phyloP scores from a whole-genome alignment of 2,329 filamentous ascomycete species.

The Fusarium avenaceum region DNA sequence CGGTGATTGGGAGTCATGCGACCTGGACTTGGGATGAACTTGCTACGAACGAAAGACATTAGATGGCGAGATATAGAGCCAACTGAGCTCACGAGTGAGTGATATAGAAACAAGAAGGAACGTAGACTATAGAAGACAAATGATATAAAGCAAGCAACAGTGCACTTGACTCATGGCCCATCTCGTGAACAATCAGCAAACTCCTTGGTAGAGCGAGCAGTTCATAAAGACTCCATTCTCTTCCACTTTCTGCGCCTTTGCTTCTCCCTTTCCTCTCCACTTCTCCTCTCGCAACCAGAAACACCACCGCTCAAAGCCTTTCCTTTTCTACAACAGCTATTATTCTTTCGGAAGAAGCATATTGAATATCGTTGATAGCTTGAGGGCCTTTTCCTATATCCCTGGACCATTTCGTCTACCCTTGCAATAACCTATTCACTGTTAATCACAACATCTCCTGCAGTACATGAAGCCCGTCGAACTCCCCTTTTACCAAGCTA shows the following conservation, averaged over 20 bases:
- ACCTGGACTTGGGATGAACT: slow-evolving; percentile 13
- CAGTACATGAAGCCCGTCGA: neutral
- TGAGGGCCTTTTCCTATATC: neutral
- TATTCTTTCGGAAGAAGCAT: neutral
- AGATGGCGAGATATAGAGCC: slow-evolving; percentile 21
- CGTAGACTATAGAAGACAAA: slow-evolving; percentile 6
- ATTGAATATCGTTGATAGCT: neutral
- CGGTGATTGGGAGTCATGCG: slow-evolving; percentile 8
- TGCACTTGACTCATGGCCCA: slow-evolving; percentile 30
- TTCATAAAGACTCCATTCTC: slow-evolving; percentile 21
- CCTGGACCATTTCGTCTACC: slow-evolving; percentile 14
- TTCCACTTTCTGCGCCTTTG: slow-evolving; percentile 9
- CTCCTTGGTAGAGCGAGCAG: neutral
- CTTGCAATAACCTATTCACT: slow-evolving; percentile 11
- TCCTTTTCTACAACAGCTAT: neutral
- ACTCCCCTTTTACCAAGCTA: neutral
- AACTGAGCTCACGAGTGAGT: slow-evolving; percentile 15
- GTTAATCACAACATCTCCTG: neutral
- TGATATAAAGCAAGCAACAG: slow-evolving; percentile 18
- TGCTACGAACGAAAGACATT: neutral
- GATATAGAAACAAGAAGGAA: slow-evolving; percentile 4
- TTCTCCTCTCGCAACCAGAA: slow-evolving; percentile 2
- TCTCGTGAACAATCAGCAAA: slow-evolving; percentile 31
- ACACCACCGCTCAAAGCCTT: neutral
- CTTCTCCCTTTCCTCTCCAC: slow-evolving; percentile 12